Evolutionary conservation across 2,329 filamentous ascomycete species (phyloP).

Genomic region (Biscogniauxia sp.): DNA sequence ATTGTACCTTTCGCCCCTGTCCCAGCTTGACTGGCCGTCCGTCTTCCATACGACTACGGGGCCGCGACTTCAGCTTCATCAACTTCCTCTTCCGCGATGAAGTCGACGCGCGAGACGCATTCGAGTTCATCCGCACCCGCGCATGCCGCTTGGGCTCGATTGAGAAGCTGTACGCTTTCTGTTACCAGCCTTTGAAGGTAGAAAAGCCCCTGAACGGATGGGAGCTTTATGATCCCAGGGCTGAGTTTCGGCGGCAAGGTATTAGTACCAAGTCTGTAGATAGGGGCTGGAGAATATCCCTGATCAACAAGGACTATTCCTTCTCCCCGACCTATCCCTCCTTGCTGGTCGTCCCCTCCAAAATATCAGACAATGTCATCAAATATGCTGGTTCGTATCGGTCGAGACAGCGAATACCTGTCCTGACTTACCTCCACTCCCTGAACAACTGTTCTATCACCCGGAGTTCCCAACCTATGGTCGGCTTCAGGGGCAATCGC

Average conservation of each 20-base stretch:
- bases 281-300: constrained; percentile 83
- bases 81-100: constrained; percentile 84
- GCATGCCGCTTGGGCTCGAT: constrained; percentile 81
- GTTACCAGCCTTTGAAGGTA: constrained; percentile 69
- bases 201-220: constrained; percentile 78
- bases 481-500: constrained; percentile 81
- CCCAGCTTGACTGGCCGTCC: constrained; percentile 66
- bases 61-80: constrained; percentile 91
- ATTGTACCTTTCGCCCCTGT: constrained; percentile 74
- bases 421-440: constrained; percentile 89
- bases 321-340: constrained; percentile 94
- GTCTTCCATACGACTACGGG: constrained; percentile 81
- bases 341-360: constrained; percentile 77
- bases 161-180: constrained; percentile 89
- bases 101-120: constrained; percentile 74
- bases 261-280: constrained; percentile 77
- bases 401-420: constrained; percentile 84
- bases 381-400: constrained; percentile 91
- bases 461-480: constrained; percentile 85
- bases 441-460: constrained; percentile 97
- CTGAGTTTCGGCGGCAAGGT: constrained; percentile 84
- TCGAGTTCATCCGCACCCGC: constrained; percentile 77
- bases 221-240: constrained; percentile 78
- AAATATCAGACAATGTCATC: constrained; percentile 94
- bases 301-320: constrained; percentile 83